Evolutionary conservation across 78 protist species (phyloP).

Genomic region (Tieghemostelium lacteum): DNA sequence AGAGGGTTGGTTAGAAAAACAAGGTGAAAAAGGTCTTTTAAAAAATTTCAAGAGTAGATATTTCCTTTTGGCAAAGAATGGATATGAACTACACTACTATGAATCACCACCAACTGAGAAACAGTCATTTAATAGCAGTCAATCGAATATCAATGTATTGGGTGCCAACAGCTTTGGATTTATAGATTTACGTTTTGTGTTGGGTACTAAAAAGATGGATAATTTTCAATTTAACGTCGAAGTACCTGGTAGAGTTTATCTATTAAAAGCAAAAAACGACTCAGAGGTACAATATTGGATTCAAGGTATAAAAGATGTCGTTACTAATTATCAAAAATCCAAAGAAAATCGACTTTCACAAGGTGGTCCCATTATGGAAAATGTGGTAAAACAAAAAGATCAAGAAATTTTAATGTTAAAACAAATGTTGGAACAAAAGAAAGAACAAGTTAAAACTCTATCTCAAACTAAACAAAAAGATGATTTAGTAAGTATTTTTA

Average conservation of each 20-base stretch:
- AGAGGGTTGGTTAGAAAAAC: conserved; percentile 60
- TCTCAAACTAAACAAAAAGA: not conserved
- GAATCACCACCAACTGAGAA: conserved; percentile 18
- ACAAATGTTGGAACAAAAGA: conserved; percentile 18
- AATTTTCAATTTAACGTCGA: conserved; percentile 28
- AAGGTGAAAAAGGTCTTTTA: conserved; percentile 58
- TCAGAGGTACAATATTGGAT: conserved; percentile 57
- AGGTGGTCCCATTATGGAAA: conserved; percentile 7
- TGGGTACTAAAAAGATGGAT: conserved; percentile 23
- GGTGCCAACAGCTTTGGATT: conserved; percentile 1
- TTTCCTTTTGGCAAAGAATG: conserved; percentile 35
- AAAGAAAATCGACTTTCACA: not conserved
- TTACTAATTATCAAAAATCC: not conserved
- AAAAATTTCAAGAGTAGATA: conserved; percentile 46
- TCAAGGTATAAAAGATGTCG: conserved; percentile 38
- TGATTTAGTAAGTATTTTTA: too few species aligned
- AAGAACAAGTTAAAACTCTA: not conserved
- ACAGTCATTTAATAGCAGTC: not conserved
- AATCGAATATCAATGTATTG: not conserved
- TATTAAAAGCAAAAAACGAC: conserved; percentile 30
- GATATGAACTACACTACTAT: conserved; percentile 57
- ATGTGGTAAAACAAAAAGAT: conserved; percentile 35
- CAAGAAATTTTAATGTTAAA: conserved; percentile 12
- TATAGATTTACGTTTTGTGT: conserved; percentile 29
- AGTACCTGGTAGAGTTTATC: conserved; percentile 27